Base-by-base conservation (phyloP, 1,284 basidiomycete species). In the Polyporus tsugae region DNA sequence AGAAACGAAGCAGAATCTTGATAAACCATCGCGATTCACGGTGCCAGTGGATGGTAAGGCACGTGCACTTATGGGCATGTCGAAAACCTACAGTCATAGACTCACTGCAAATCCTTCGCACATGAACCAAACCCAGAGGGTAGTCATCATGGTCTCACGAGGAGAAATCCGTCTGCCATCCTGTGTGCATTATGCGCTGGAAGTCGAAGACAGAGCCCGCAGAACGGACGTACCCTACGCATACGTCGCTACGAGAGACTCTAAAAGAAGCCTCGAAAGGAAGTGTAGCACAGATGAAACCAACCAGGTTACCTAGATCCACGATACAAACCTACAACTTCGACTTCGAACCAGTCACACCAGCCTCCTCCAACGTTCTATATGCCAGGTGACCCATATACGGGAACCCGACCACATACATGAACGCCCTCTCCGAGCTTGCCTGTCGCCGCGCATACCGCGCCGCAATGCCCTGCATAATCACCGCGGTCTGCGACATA, bases 391-490 rank as follows among this genome's bases (percentile, higher is more conserved):
- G 65, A 9, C 72, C 72, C 68, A 73, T 72, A 11, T 67, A 64
- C 62, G 72, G 72, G 65, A 73, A 73, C 6, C 66, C 70, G 13
- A 70, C 42, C 44, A 70, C 72, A 15, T 73, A 72, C 44, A 70
- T 55, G 41, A 67, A 52, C 46, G 71, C 71, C 53, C 62, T 65
- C 73, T 72, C 72, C 13, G 72, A 73, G 62, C 73, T 70, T 11
- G 69, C 70, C 64, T 75, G 75, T 19, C 73, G 70, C 15, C 70
- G 71, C 19, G 75, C 75, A 53, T 75, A 73, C 17, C 97, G 88
- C 5, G 97, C 97, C 1, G 96, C 95, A 69, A 99, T 97, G 3
- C 97, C 97, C 81, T 99, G 97, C 0, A 89, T 84, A 74, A 98
- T 98, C 69, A 99, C 89, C 0, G 95, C 88, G 46, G 95, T 81